Conservation (phyloP, 345 rosid species). For the Salix arbutifolia region DNA sequence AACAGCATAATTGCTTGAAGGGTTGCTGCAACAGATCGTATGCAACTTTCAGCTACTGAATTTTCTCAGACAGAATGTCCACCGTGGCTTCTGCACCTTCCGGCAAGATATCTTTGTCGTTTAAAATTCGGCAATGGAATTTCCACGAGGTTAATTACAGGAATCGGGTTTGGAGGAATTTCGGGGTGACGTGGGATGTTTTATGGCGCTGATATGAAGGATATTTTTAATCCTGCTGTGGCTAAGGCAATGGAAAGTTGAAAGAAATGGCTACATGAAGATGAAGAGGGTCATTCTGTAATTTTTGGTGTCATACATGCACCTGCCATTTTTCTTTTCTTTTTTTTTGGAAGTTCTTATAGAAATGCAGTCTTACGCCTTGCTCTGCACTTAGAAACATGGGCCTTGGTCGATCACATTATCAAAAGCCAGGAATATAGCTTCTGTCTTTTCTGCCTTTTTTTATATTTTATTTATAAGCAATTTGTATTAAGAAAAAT, state of each 20-base stretch:
- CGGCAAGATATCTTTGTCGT: constrained; percentile 1
- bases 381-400: too few species aligned
- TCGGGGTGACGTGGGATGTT: constrained; percentile 25
- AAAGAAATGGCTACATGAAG: constrained; percentile 23
- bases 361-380: too few species aligned
- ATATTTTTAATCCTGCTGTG: constrained; percentile 8
- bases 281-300: too few species aligned
- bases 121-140: constrained; percentile 19
- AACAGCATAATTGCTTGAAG: constrained; percentile 6
- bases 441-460: too few species aligned
- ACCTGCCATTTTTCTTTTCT: too few species aligned
- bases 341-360: too few species aligned
- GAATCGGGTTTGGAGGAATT: constrained; percentile 10
- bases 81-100: constrained; percentile 32
- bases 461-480: too few species aligned
- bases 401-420: too few species aligned
- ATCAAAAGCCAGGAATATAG: too few species aligned
- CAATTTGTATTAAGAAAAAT: too few species aligned
- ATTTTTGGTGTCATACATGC: too few species aligned
- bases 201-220: constrained; percentile 10
- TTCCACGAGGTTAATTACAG: background rate
- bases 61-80: constrained; percentile 22
- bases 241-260: constrained; percentile 1
- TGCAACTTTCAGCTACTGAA: constrained; percentile 22
- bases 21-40: constrained; percentile 26